phyloP scores from a whole-genome alignment of 1,284 basidiomycete genomes.

The Leccinum colubrinum region DNA sequence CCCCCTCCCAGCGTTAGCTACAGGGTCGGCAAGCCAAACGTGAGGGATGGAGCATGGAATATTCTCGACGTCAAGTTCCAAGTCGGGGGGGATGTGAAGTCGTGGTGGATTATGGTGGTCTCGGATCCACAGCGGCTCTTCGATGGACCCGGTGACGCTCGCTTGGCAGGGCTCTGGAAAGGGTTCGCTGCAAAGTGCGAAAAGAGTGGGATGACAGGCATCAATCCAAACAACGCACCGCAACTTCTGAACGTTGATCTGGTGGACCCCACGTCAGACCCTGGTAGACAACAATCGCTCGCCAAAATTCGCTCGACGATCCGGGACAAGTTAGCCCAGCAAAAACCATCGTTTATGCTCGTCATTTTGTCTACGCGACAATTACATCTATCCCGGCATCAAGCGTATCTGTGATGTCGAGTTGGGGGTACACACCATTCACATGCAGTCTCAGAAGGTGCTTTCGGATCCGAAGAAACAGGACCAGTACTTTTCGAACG shows the following conservation, averaged over 20 bases:
- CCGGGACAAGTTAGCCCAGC: constrained; percentile 24
- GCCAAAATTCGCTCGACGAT: constrained; percentile 41
- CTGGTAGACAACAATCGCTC: constrained; percentile 41
- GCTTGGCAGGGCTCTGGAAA: constrained; percentile 40
- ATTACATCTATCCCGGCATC: constrained; percentile 71
- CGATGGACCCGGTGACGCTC: constrained; percentile 39
- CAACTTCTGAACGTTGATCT: constrained; percentile 36
- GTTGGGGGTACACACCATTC: constrained; percentile 62
- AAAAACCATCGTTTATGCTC: constrained; percentile 52
- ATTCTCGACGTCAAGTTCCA: constrained; percentile 67
- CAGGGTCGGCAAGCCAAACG: constrained; percentile 39
- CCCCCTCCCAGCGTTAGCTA: constrained; percentile 57
- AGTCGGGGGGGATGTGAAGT: constrained; percentile 42
- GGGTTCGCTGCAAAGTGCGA: constrained; percentile 52
- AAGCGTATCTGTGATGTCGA: constrained; percentile 71
- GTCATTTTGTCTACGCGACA: constrained; percentile 66
- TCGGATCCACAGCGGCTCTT: constrained; percentile 44
- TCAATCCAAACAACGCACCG: constrained; percentile 29
- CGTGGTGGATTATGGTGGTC: constrained; percentile 62
- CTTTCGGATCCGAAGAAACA: constrained; percentile 50
- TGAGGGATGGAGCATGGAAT: constrained; percentile 68
- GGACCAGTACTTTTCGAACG: constrained; percentile 72
- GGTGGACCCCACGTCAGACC: constrained; percentile 36
- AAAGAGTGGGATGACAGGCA: constrained; percentile 49
- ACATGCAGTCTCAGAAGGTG: constrained; percentile 65